A percentile compares a stretch with the other conserved stretches of the same genome.
These are phyloP conservation scores for Mucor irregularis DNA, from an alignment of 371 early-diverging fungal species.

Conservation along the genomic window DNA sequence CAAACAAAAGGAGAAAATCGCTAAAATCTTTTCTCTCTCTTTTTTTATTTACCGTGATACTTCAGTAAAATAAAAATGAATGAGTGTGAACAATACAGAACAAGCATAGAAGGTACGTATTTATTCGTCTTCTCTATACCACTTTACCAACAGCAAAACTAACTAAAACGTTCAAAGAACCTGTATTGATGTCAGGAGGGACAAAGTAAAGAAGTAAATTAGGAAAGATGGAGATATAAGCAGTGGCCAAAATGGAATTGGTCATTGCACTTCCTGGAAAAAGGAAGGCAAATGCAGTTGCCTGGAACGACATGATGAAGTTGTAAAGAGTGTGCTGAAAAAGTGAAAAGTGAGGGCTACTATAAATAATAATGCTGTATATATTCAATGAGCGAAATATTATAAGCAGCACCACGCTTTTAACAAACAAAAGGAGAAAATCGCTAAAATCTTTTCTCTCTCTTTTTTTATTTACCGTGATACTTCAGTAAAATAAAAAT, in stretches of 20 bases:
- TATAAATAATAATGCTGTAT: no score
- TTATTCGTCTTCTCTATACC: background rate
- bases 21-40: background rate
- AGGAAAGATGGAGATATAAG: constrained; percentile 84
- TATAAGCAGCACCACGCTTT: no score
- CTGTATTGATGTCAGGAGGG: constrained; percentile 75
- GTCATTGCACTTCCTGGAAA: constrained; percentile 67
- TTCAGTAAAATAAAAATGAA: background rate
- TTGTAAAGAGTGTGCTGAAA: background rate
- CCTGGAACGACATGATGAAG: constrained; percentile 36
- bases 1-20: background rate
- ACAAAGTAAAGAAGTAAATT: constrained; percentile 81
- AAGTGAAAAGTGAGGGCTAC: no score
- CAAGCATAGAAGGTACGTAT: constrained; percentile 4
- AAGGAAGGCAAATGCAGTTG: constrained; percentile 50
- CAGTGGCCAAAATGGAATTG: constrained; percentile 76
- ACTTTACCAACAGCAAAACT: constrained; percentile 77
- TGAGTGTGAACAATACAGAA: constrained; percentile 6
- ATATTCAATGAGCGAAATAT: no score
- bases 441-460: background rate
- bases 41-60: no score
- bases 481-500: background rate
- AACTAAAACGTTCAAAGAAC: constrained; percentile 73
- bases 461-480: no score
- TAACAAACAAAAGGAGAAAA: background rate